Base-by-base conservation (phyloP, 2,329 filamentous ascomycete genomes). In the Zymoseptoria ardabiliae region DNA sequence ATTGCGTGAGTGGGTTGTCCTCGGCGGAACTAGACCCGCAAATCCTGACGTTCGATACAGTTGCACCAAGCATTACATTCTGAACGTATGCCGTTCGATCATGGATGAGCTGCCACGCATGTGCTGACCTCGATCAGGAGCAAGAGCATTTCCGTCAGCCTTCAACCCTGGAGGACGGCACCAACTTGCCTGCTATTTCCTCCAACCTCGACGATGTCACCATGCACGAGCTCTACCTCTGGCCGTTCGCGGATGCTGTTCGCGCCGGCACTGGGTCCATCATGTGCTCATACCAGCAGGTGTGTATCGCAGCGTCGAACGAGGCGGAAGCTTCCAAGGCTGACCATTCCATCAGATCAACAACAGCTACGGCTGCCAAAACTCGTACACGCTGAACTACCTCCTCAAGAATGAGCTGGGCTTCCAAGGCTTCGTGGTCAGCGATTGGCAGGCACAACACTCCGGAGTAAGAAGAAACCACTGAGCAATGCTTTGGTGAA, bases 291-390 rank as follows among this genome's bases (percentile, higher is more conserved):
- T 91, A 91, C 77, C 85, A 90, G 68, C 87, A 89, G 23, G 69
- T 25, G 23, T 7, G 23, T 25, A 25, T 7, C 23, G 23, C 23
- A 25, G 23, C 5, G 23, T 7, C 23, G 23, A 7, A 25, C 23
- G 23, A 25, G 71, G 91, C 73, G 94, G 94, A 77, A 90, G 90
- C 73, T 58, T 52, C 35, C 7, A 17, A 56, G 0, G 90, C 90
- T 77, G 85, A 90, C 68, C 86, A 89, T 4, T 4, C 4, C 23
- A 25, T 25, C 23, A 25, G 68, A 71, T 91, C 73, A 95, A 95
- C 77, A 90, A 90, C 73, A 90, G 85, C 7, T 91, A 91, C 66
- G 81, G 75, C 20, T 94, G 90, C 74, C 88, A 93, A 69, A 94
- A 94, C 77, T 88, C 86, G 28, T 86, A 88, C 68, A 74, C 88